Conservation (phyloP, 1,284 basidiomycete genomes). For the Sphaerobolus stellatus region DNA sequence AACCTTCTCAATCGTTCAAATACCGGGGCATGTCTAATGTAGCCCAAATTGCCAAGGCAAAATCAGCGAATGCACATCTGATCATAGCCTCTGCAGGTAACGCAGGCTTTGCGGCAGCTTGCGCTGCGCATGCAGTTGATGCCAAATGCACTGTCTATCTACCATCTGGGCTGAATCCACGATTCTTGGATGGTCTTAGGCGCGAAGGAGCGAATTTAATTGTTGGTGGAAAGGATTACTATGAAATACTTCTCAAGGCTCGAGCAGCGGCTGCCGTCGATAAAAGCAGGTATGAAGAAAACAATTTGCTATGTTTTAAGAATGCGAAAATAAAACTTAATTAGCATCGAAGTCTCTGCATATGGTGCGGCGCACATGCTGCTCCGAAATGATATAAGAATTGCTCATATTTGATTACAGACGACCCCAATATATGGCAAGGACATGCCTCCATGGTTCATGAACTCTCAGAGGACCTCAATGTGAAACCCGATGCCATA, state of each 20-base stretch:
- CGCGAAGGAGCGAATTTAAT: slow-evolving; percentile 56
- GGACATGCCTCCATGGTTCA: slow-evolving; percentile 70
- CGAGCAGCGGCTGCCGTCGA: slow-evolving; percentile 42
- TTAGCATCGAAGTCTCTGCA: slow-evolving; percentile 62
- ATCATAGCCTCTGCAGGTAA: slow-evolving; percentile 74
- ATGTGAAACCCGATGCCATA: slow-evolving; percentile 61
- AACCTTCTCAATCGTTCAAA: slow-evolving; percentile 74
- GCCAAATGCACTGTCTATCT: slow-evolving; percentile 67
- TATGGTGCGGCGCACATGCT: slow-evolving; percentile 34
- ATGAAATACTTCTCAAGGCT: slow-evolving; percentile 53
- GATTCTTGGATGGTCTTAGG: slow-evolving; percentile 49
- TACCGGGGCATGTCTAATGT: slow-evolving; percentile 67
- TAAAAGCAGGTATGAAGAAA: slow-evolving; percentile 35
- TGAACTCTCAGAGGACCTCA: slow-evolving; percentile 58
- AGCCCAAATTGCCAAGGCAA: slow-evolving; percentile 48
- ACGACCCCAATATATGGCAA: slow-evolving; percentile 65
- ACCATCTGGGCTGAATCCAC: slow-evolving; percentile 49
- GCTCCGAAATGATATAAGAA: neutral
- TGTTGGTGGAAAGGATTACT: slow-evolving; percentile 54
- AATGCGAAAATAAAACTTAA: neutral
- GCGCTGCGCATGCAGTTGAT: slow-evolving; percentile 52
- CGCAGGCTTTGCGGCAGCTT: slow-evolving; percentile 67
- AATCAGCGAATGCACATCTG: slow-evolving; percentile 54
- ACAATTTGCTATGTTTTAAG: neutral
- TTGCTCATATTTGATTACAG: slow-evolving; percentile 29